A percentile compares a stretch with the other conserved stretches of the same genome.
Conservation (phyloP, 2,329 filamentous ascomycete genomes). For the Alternaria ventricosa region DNA sequence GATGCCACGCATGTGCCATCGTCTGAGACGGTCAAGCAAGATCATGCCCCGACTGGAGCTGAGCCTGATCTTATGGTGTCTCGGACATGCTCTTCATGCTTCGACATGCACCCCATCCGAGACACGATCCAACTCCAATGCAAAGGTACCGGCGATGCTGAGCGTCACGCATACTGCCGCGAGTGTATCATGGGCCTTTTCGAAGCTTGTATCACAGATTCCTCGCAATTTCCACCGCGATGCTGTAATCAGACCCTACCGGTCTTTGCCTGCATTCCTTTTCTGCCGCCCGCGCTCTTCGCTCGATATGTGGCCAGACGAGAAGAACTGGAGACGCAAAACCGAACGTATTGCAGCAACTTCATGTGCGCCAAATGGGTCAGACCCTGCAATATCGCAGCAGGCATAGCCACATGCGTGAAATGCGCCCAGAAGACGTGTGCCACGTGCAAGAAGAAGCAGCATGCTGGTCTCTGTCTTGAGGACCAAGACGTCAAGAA, state of each 20-base stretch:
- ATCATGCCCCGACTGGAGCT: no score
- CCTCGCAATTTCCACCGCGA: neutral
- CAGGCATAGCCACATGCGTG: neutral
- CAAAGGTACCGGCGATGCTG: neutral
- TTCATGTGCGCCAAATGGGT: neutral
- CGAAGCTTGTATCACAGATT: neutral
- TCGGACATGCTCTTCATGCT: neutral
- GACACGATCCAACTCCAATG: neutral
- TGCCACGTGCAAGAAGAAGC: neutral
- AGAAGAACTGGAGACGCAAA: neutral
- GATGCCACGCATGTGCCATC: no score
- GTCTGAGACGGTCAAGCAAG: no score
- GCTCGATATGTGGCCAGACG: neutral
- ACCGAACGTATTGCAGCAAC: neutral
- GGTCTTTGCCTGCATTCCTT: neutral
- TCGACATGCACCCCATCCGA: neutral
- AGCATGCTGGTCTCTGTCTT: neutral
- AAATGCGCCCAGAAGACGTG: neutral
- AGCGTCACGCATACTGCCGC: neutral
- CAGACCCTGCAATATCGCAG: neutral
- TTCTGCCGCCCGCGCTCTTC: neutral
- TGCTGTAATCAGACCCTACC: neutral
- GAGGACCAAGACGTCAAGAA: neutral
- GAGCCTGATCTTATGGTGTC: no score
- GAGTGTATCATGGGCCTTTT: neutral